phyloP scores from a whole-genome alignment of 106 monocot genomes.

The Triglochin maritima region DNA sequence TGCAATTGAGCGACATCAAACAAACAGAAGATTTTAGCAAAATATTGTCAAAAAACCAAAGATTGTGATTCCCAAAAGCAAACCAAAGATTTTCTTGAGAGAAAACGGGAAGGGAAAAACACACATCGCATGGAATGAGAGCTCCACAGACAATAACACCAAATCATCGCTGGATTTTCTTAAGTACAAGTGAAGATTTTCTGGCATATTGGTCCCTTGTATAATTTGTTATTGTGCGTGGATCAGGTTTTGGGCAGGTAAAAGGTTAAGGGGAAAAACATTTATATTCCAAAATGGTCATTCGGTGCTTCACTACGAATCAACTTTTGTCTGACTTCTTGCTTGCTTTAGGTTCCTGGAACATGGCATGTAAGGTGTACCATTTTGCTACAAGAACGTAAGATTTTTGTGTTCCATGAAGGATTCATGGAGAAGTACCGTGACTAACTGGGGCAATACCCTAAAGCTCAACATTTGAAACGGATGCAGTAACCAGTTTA shows the following conservation, averaged over 20 bases:
- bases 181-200: too few species aligned
- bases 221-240: constrained; percentile 82
- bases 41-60: too few species aligned
- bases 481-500: too few species aligned
- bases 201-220: too few species aligned
- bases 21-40: constrained; percentile 31
- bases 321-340: background rate
- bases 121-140: constrained; percentile 51
- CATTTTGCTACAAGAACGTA: constrained; percentile 78
- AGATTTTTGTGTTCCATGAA: constrained; percentile 77
- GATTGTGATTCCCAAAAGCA: constrained; percentile 58
- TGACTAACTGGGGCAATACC: too few species aligned
- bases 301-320: background rate
- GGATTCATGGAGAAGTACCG: constrained; percentile 51
- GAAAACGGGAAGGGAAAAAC: constrained; percentile 82
- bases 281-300: background rate
- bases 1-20: background rate
- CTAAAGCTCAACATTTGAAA: too few species aligned
- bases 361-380: constrained; percentile 88
- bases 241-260: constrained; percentile 90
- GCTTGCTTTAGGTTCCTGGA: constrained; percentile 52
- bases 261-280: background rate
- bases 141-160: constrained; percentile 43
- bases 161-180: too few species aligned
- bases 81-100: constrained; percentile 65